phyloP scores from a whole-genome alignment of 2,329 filamentous ascomycete genomes.

The Camptophora hylomeconis region DNA sequence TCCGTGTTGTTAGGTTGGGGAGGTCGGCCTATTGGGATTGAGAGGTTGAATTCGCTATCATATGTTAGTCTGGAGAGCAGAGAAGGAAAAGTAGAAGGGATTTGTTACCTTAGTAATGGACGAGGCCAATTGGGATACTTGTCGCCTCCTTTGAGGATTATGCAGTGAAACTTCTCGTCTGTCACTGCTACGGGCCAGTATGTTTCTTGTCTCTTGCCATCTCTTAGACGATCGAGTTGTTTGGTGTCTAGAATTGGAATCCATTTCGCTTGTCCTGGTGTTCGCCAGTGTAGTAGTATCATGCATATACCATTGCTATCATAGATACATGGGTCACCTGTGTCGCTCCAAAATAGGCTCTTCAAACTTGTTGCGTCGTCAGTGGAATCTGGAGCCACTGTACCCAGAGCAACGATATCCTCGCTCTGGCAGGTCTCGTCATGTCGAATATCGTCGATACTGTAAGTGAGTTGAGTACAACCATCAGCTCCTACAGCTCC shows the following conservation, averaged over 20 bases:
- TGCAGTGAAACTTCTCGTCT: constrained; percentile 88
- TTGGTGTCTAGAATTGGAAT: constrained; percentile 84
- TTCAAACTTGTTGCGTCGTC: constrained; percentile 55
- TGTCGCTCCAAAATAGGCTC: constrained; percentile 83
- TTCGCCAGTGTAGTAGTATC: constrained; percentile 82
- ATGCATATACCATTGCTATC: constrained; percentile 83
- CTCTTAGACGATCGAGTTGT: constrained; percentile 65
- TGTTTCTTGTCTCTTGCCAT: constrained; percentile 71
- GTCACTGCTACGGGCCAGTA: constrained; percentile 96
- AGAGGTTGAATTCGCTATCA: constrained; percentile 90
- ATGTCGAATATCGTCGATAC: constrained; percentile 85
- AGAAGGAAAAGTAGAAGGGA: too few relatives aligned
- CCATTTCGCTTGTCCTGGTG: constrained; percentile 74
- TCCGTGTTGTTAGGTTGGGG: constrained; percentile 24
- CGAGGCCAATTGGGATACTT: constrained; percentile 86
- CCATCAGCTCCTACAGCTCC: constrained; percentile 73
- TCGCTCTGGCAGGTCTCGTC: constrained; percentile 93
- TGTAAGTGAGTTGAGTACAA: constrained; percentile 66
- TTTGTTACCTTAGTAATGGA: constrained; percentile 73
- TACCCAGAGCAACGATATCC: constrained; percentile 71
- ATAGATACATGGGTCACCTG: constrained; percentile 93
- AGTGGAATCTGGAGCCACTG: constrained; percentile 6
- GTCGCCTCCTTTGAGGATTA: constrained; percentile 94
- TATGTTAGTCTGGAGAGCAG: too few relatives aligned
- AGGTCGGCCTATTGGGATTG: constrained; percentile 58